Conservation (phyloP, 148 eudicot species). For the Diospyros lotus region DNA sequence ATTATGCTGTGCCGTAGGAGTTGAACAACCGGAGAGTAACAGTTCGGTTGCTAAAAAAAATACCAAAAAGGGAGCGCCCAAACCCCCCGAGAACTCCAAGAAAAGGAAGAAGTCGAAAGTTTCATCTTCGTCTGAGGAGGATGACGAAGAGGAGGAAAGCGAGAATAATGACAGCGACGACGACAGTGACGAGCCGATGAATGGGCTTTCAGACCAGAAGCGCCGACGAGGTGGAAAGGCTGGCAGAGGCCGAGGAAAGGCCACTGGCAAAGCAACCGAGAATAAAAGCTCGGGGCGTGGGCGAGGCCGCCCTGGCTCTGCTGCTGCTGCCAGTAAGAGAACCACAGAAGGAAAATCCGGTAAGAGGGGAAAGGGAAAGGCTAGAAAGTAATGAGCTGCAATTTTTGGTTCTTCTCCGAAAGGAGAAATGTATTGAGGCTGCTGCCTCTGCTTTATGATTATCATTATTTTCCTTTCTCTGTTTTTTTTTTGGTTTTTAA, state of each 20-base stretch:
- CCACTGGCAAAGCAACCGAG: conserved; percentile 11
- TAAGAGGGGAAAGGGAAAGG: conserved; percentile 73
- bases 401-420: background rate
- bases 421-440: too few relatives aligned
- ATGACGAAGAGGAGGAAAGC: conserved; percentile 41
- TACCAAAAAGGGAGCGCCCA: conserved; percentile 39
- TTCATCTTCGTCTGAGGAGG: conserved; percentile 63
- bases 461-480: too few relatives aligned
- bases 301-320: conserved; percentile 38
- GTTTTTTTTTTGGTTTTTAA: too few relatives aligned
- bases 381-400: conserved; percentile 26
- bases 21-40: conserved; percentile 35
- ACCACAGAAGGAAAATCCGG: conserved; percentile 28
- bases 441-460: too few relatives aligned
- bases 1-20: conserved; percentile 27
- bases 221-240: conserved; percentile 57
- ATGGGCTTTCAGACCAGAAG: conserved; percentile 46
- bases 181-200: conserved; percentile 47
- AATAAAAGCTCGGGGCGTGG: conserved; percentile 41
- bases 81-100: conserved; percentile 45
- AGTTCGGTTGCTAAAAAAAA: conserved; percentile 34
- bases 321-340: conserved; percentile 31
- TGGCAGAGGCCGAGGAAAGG: conserved; percentile 58
- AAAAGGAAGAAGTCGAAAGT: conserved; percentile 70
- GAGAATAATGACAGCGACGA: conserved; percentile 33